Conservation (phyloP, 2,329 filamentous ascomycete genomes). For the Aspergillus jensenii region DNA sequence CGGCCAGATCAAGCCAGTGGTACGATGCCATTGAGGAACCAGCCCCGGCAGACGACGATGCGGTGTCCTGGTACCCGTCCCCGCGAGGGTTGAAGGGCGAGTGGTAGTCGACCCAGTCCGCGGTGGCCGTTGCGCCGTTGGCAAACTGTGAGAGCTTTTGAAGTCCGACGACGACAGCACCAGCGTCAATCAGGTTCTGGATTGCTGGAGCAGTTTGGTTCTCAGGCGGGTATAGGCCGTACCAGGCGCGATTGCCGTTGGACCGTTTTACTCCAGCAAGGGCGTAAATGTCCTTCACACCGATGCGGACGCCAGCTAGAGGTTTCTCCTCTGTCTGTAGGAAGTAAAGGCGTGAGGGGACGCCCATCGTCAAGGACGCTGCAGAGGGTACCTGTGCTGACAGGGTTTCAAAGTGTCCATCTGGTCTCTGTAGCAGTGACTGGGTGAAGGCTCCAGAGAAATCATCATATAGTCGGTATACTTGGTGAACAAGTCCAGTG, state of each 20-base stretch:
- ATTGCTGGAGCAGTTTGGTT: conserved; percentile 51
- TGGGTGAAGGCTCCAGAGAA: conserved; percentile 1
- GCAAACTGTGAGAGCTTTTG: conserved; percentile 30
- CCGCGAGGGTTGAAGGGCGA: conserved; percentile 35
- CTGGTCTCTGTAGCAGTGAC: neutral
- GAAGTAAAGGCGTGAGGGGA: conserved; percentile 62
- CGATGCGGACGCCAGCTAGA: conserved; percentile 60
- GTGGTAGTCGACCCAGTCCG: conserved; percentile 30
- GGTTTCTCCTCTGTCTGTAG: conserved; percentile 44
- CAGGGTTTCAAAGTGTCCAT: neutral
- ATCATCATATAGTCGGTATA: conserved; percentile 1
- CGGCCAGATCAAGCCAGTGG: conserved; percentile 48
- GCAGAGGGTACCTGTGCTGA: neutral
- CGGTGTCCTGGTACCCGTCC: conserved; percentile 36
- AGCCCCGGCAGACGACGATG: conserved; percentile 24
- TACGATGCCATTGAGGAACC: conserved; percentile 34
- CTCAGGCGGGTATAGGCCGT: conserved; percentile 50
- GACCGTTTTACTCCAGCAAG: conserved; percentile 57
- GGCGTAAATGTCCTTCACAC: conserved; percentile 63
- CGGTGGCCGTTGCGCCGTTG: conserved; percentile 21
- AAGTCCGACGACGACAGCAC: conserved; percentile 46
- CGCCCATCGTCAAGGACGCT: conserved; percentile 45
- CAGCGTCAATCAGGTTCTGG: conserved; percentile 57
- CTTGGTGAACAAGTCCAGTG: neutral
- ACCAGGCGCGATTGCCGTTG: conserved; percentile 61